Evolutionary conservation across 306 rosid genomes (phyloP).

Genomic region (Cercis canadensis): DNA sequence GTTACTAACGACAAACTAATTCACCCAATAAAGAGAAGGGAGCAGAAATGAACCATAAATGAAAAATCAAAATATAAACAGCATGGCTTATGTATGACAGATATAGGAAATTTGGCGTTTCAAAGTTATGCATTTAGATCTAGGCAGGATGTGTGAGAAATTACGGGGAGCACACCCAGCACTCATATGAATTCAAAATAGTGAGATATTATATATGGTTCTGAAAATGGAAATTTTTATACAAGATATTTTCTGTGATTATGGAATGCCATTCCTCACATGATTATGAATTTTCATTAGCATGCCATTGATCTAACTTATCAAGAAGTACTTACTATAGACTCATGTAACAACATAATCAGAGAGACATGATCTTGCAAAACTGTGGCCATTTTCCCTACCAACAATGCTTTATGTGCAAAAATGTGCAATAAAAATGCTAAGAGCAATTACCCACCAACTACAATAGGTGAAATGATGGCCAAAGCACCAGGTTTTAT

Average conservation of each 20-base stretch:
- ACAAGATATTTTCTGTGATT: neutral
- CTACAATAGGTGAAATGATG: slow-evolving; percentile 82
- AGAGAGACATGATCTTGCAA: slow-evolving; percentile 22
- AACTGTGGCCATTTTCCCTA: slow-evolving; percentile 21
- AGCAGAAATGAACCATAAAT: neutral
- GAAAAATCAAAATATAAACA: slow-evolving; percentile 27
- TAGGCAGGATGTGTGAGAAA: neutral
- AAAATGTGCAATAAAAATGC: slow-evolving; percentile 14
- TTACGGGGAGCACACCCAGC: slow-evolving; percentile 9
- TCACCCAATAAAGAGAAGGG: slow-evolving; percentile 18
- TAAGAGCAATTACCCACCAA: slow-evolving; percentile 63
- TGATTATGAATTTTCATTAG: slow-evolving; percentile 23
- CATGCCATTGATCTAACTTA: slow-evolving; percentile 15
- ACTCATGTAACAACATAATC: slow-evolving; percentile 15
- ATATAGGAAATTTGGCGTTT: slow-evolving; percentile 12
- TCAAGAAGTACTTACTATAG: slow-evolving; percentile 16
- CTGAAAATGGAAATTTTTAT: neutral
- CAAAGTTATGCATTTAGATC: slow-evolving; percentile 1
- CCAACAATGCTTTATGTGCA: slow-evolving; percentile 2
- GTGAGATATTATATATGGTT: slow-evolving; percentile 8
- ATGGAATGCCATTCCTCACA: neutral
- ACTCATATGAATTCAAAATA: slow-evolving; percentile 9
- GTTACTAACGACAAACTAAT: too few species aligned
- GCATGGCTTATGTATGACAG: slow-evolving; percentile 24
- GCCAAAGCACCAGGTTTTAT: slow-evolving; percentile 98